Evolutionary conservation across 495 filamentous ascomycete genomes (phyloP).

Genomic region (Aspergillus sclerotiicarbonarius): DNA sequence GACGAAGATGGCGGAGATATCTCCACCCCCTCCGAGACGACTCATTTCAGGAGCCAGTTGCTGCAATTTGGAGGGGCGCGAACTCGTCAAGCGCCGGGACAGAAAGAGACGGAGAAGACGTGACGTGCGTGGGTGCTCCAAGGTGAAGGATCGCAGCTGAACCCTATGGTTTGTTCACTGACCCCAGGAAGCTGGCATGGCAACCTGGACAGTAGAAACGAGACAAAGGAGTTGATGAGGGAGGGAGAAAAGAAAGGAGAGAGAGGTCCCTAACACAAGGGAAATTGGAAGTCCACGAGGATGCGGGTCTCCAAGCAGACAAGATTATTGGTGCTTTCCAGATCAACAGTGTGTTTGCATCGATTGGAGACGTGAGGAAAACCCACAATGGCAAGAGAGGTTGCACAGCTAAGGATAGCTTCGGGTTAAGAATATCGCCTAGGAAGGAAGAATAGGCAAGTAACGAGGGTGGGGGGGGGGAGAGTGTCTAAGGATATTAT

Average conservation of each 20-base stretch:
- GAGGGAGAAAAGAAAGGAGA: not conserved
- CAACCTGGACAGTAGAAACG: not conserved
- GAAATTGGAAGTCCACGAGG: too few relatives aligned
- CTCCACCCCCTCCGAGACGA: slow-evolving; percentile 32
- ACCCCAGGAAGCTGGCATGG: not conserved
- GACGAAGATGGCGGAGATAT: slow-evolving; percentile 76
- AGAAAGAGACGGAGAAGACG: not conserved
- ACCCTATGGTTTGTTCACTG: not conserved
- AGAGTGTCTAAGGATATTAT: too few relatives aligned
- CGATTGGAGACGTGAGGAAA: too few relatives aligned
- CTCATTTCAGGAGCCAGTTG: slow-evolving; percentile 24
- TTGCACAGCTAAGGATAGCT: too few relatives aligned
- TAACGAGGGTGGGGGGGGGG: too few relatives aligned
- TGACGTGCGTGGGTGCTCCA: not conserved
- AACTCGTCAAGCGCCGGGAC: not conserved
- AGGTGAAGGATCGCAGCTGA: not conserved
- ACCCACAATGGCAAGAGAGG: too few relatives aligned
- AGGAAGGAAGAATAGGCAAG: too few relatives aligned
- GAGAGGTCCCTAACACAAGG: not conserved
- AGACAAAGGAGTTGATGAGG: not conserved
- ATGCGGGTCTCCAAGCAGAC: too few relatives aligned
- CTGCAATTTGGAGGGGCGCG: not conserved
- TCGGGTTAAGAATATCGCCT: too few relatives aligned
- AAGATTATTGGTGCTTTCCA: too few relatives aligned
- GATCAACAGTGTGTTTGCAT: too few relatives aligned